Conservation (phyloP, 2,329 filamentous ascomycete species). For the Aureobasidium sp. region DNA sequence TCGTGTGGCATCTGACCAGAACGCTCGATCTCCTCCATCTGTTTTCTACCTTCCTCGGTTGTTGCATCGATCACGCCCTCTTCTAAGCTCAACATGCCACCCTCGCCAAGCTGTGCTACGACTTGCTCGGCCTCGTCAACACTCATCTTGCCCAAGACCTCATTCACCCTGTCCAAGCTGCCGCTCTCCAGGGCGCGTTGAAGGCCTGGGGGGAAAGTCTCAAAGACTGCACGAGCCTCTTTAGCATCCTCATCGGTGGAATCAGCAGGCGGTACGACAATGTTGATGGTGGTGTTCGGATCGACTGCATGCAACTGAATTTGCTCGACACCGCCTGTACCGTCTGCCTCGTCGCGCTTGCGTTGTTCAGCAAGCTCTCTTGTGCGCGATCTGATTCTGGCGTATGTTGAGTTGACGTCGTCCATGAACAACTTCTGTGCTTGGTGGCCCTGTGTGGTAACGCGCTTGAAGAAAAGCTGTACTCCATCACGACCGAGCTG, state of each 20-base stretch:
- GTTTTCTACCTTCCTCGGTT: constrained; percentile 29
- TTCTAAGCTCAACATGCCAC: constrained; percentile 83
- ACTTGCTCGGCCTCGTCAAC: constrained; percentile 81
- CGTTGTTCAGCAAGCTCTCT: constrained; percentile 60
- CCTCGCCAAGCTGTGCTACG: constrained; percentile 71
- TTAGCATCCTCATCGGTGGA: constrained; percentile 54
- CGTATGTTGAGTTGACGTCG: constrained; percentile 84
- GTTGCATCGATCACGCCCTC: constrained; percentile 90
- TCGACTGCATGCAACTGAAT: constrained; percentile 97
- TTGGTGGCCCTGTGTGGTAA: constrained; percentile 82
- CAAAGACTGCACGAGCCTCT: constrained; percentile 66
- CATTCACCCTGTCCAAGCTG: constrained; percentile 81
- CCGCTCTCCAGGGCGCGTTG: constrained; percentile 77
- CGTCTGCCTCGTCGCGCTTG: constrained; percentile 37
- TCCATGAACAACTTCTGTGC: constrained; percentile 86
- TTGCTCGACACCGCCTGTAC: constrained; percentile 69
- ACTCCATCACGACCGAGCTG: constrained; percentile 83
- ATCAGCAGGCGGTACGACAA: constrained; percentile 66
- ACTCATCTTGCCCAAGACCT: constrained; percentile 79
- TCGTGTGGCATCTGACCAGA: constrained; percentile 70
- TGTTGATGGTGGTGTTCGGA: constrained; percentile 81
- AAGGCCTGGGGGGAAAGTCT: constrained; percentile 73
- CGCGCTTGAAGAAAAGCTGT: constrained; percentile 88
- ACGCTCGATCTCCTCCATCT: constrained; percentile 43
- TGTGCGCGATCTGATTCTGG: constrained; percentile 68